These are phyloP conservation scores for Serendipita sp. DNA, from an alignment of 768 basidiomycete species.

Conservation along the genomic window DNA sequence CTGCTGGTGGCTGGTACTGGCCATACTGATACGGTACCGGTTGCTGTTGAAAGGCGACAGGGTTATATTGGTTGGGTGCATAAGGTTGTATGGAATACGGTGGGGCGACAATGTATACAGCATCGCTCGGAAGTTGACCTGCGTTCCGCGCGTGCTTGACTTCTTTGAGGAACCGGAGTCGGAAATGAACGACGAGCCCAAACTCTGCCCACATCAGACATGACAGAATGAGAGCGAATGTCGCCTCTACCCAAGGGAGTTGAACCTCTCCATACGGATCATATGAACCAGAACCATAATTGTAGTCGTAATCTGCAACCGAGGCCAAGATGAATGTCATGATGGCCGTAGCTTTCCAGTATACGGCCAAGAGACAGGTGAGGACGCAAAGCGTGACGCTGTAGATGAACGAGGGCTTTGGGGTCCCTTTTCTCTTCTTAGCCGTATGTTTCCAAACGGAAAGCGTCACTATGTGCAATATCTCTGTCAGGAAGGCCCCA, in stretches of 20 bases:
- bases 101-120: too few relatives aligned
- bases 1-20: too few relatives aligned
- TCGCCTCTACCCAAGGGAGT: neutral
- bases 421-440: neutral
- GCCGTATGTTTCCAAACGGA: neutral
- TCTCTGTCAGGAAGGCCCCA: neutral
- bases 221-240: neutral
- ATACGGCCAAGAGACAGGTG: neutral
- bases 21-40: too few relatives aligned
- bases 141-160: neutral
- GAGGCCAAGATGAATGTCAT: neutral
- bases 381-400: neutral
- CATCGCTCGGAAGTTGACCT: too few relatives aligned
- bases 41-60: too few relatives aligned
- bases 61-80: too few relatives aligned
- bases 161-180: neutral
- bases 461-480: neutral
- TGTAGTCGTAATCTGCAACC: neutral
- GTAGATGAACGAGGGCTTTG: neutral
- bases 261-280: neutral
- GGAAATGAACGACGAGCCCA: neutral
- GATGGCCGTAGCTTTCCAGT: neutral
- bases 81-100: too few relatives aligned
- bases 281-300: neutral
- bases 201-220: neutral